Evolutionary conservation across 805 yeast genomes (phyloP), one percentile per base, ranked within the genome.

Genomic region (Candida piceae): DNA sequence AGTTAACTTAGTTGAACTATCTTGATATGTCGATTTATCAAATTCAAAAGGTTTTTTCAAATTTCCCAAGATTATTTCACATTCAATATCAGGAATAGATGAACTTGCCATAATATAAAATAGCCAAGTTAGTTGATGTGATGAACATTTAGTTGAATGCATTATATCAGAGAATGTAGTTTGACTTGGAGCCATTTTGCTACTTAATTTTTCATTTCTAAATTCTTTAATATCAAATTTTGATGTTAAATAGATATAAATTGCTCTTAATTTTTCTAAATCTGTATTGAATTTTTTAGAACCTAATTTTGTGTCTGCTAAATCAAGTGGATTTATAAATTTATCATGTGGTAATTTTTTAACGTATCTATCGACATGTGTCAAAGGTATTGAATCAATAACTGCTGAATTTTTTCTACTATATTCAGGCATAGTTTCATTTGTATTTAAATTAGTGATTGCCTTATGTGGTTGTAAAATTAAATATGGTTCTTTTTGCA

Each of bases 31-130:
- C 7, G 40, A 29, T 1, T 50, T 40, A 42, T 72, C 72, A 33
- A 69, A 63, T 36, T 72, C 79, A 43, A 78, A 78, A 7, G 96
- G 95, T 18, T 79, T 74, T 54, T 89, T 86, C 63, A 89, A 70
- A 52, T 84, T 84, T 4, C 98, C 98, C 18, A 78, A 64, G 2
- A 93, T 78, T 1, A 87, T 69, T 42, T 84, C 93, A 45, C 87
- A 76, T 7, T 81, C 78, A 26, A 93, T 70, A 9, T 81, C 79
- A 34, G 29, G 29, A 26, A 26, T 16, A 13, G 89, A 64, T 0
- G 80, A 69, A 36, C 73, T 78, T 32, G 90, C 76, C 65, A 93
- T 74, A 40, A 76, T 74, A 42, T 79, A 78, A 57, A 87, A 84
- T 16, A 87, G 60, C 66, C 83, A 78, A 8, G 93, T 86, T 38